Evolutionary conservation across 2,329 filamentous ascomycete species (phyloP), one percentile per base, ranked within the genome.

Genomic region (Aspergillus sp.): DNA sequence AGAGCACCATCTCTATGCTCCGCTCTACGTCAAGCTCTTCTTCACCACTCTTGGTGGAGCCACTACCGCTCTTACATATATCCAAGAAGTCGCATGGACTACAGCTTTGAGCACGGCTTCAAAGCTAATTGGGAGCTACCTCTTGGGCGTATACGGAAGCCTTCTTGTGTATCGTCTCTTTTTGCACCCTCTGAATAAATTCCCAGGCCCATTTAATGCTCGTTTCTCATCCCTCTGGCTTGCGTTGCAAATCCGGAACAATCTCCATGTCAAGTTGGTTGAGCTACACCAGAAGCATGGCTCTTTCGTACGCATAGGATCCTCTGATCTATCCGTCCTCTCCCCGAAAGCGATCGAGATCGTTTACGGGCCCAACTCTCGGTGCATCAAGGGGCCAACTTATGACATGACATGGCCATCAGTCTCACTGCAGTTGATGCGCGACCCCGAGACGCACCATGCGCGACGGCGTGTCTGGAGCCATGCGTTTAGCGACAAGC

Each of bases 351-450:
- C 69, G 63, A 66, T 80, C 62, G 60, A 77, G 66, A 59, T 67
- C 54, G 73, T 82, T 17, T 80, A 79, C 54, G 78, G 79, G 1
- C 50, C 68, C 5, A 68, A 72, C 30, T 73, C 79, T 1, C 72
- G 72, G 62, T 82, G 78, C 31, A 70, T 62, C 22, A 83, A 83
- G 64, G 69, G 68, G 1, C 65, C 72, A 0, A 82, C 75, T 73
- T 84, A 84, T 64, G 74, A 76, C 25, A 54, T 59, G 30, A 73
- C 68, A 13, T 52, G 52, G n/a, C 77, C 75, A 22, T 67, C 73
- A 13, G 62, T 66, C 1, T 78, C 78, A 0, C 66, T 84, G 57
- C 77, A 81, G 48, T 75, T 74, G 19, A 72, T 68, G 4, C 74
- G 81, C 4, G 72, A 79, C 50, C 70, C 69, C 48, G 59, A 64